Conservation (phyloP, 2,329 filamentous ascomycete species). For the Chalaropsis thielavioides region DNA sequence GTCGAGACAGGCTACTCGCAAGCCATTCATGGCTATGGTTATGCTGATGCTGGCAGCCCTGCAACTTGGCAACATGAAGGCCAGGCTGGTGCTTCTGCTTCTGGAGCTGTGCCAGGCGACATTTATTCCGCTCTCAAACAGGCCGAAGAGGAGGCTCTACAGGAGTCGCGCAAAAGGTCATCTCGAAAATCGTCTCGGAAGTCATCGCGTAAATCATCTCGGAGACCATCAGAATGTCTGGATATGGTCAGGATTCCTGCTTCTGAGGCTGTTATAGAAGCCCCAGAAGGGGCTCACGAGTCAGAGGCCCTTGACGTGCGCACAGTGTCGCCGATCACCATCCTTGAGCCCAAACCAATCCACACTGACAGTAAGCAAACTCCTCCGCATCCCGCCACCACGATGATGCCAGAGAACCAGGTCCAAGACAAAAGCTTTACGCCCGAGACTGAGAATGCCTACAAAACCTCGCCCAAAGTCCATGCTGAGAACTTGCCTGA, state of each 20-base stretch:
- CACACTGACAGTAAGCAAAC: constrained; percentile 6
- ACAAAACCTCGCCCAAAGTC: neutral
- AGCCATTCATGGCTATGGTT: neutral
- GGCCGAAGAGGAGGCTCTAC: neutral
- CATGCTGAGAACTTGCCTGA: neutral
- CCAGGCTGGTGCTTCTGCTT: neutral
- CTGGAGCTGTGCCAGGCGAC: neutral
- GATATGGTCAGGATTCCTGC: neutral
- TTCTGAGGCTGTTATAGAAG: neutral
- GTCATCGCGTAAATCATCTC: constrained; percentile 10
- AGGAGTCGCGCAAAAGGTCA: neutral
- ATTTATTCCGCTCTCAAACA: neutral
- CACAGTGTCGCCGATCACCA: neutral
- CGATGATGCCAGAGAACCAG: neutral
- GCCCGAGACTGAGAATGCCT: neutral
- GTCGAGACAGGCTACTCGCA: neutral
- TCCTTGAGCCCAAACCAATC: neutral
- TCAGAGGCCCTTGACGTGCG: neutral
- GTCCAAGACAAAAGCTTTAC: neutral
- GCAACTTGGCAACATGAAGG: neutral
- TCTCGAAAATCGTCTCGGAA: constrained; percentile 10
- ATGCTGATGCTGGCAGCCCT: neutral
- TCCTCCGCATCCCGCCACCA: neutral
- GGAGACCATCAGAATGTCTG: neutral
- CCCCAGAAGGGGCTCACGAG: neutral